Percentiles rank a stretch among this genome's conserved stretches.
Conservation (phyloP, 345 rosid species). For the Tarenaya hassleriana region DNA sequence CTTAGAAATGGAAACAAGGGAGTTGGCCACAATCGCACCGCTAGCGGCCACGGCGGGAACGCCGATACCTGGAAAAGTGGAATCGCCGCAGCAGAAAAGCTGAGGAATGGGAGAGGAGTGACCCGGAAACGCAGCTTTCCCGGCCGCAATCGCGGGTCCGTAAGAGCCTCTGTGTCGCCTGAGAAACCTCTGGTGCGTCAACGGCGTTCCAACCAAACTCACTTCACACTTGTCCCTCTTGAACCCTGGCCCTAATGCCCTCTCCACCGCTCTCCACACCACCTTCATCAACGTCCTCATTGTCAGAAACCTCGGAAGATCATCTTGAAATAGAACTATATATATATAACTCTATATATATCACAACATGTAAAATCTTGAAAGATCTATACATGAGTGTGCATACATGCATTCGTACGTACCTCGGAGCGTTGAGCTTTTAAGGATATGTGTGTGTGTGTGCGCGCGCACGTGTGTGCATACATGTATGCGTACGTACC, state of each 20-base stretch:
- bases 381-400: no score
- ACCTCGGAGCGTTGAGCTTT: no score
- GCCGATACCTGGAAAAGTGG: constrained; percentile 90
- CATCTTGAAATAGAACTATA: no score
- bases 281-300: constrained; percentile 40
- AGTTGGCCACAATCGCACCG: constrained; percentile 88
- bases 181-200: constrained; percentile 76
- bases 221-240: constrained; percentile 71
- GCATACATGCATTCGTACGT: no score
- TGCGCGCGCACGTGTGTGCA: no score
- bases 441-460: no score
- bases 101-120: constrained; percentile 76
- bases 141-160: constrained; percentile 84
- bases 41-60: constrained; percentile 95
- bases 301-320: no score
- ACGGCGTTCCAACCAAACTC: constrained; percentile 79
- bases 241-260: constrained; percentile 71
- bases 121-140: constrained; percentile 70
- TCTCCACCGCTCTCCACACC: constrained; percentile 85
- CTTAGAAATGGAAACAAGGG: constrained; percentile 64
- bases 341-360: no score
- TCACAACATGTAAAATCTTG: not conserved
- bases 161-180: constrained; percentile 78
- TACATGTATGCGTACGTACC: constrained; percentile 34
- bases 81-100: constrained; percentile 83